Conservation (phyloP, 2,329 filamentous ascomycete genomes). For the Exophiala spinifera region DNA sequence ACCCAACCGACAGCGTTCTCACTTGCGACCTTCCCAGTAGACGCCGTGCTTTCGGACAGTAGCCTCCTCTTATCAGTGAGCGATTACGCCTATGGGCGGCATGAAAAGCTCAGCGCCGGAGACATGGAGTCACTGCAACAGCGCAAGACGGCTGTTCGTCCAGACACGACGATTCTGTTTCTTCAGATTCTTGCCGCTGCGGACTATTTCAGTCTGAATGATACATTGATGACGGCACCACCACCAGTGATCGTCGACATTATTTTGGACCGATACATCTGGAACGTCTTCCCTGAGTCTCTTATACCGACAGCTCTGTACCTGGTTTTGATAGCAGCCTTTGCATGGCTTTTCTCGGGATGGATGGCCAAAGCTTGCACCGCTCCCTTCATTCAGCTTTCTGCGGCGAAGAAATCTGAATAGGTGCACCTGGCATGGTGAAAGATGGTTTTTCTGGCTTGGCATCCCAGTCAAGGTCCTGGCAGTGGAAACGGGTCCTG, state of each 20-base stretch:
- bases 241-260: slow-evolving; percentile 74
- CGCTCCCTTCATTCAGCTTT: background rate
- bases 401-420: slow-evolving; percentile 4
- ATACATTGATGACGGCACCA: slow-evolving; percentile 69
- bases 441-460: too few relatives aligned
- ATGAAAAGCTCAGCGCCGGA: slow-evolving; percentile 31
- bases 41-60: slow-evolving; percentile 60
- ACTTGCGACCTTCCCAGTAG: slow-evolving; percentile 62
- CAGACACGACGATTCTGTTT: slow-evolving; percentile 54
- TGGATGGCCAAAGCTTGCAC: slow-evolving; percentile 35
- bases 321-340: slow-evolving; percentile 58
- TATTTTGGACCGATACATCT: slow-evolving; percentile 79
- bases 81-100: slow-evolving; percentile 56
- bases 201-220: slow-evolving; percentile 77
- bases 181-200: slow-evolving; percentile 73
- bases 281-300: slow-evolving; percentile 76
- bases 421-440: background rate
- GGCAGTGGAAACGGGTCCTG: slow-evolving; percentile 23
- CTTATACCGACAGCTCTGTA: slow-evolving; percentile 70
- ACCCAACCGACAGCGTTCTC: slow-evolving; percentile 82
- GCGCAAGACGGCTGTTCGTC: slow-evolving; percentile 3
- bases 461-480: slow-evolving; percentile 15
- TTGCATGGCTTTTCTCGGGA: slow-evolving; percentile 51
- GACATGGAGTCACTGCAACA: slow-evolving; percentile 19
- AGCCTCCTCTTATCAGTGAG: slow-evolving; percentile 64